Percentiles rank a stretch among this genome's conserved stretches.
These are phyloP conservation scores for Pharus latifolius DNA, from an alignment of 176 grass and related monocot species.

Conservation along the genomic window DNA sequence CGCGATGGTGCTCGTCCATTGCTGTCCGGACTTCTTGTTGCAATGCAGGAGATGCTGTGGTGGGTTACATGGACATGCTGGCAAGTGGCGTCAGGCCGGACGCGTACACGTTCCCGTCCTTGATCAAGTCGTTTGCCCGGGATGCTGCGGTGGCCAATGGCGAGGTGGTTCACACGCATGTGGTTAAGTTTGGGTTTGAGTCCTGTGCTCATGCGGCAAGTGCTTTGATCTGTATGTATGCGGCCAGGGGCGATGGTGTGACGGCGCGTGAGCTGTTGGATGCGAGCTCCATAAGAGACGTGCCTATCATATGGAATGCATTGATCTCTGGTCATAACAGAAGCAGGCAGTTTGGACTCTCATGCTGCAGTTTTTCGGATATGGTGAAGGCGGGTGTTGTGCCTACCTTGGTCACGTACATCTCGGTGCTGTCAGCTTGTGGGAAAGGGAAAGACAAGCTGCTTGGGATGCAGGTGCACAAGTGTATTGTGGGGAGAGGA, in stretches of 20 bases:
- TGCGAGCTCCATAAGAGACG: not conserved
- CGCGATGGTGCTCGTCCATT: conserved; percentile 7
- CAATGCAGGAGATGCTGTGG: conserved; percentile 18
- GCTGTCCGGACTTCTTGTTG: not conserved
- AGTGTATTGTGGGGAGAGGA: not conserved
- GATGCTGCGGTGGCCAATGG: not conserved
- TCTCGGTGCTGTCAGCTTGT: conserved; percentile 57
- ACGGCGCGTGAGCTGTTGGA: conserved; percentile 38
- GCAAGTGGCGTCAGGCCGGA: conserved; percentile 37
- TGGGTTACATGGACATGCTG: conserved; percentile 42
- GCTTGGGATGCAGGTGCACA: conserved; percentile 56
- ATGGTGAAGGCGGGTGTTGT: conserved; percentile 32
- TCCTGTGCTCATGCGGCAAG: conserved; percentile 27
- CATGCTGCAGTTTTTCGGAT: conserved; percentile 32
- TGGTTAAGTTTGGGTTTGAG: conserved; percentile 49
- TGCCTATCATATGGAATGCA: conserved; percentile 47
- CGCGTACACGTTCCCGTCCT: conserved; percentile 55
- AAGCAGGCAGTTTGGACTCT: conserved; percentile 19
- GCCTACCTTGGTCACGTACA: conserved; percentile 39
- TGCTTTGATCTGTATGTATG: conserved; percentile 52
- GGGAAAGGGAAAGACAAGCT: conserved; percentile 30
- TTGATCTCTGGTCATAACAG: conserved; percentile 49
- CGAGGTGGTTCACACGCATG: conserved; percentile 49
- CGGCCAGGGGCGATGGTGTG: conserved; percentile 25
- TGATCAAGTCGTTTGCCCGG: conserved; percentile 49